These are phyloP conservation scores for Ophiocordyceps camponoti-leonardi DNA, from an alignment of 2,329 filamentous ascomycete genomes.

Conservation along the genomic window DNA sequence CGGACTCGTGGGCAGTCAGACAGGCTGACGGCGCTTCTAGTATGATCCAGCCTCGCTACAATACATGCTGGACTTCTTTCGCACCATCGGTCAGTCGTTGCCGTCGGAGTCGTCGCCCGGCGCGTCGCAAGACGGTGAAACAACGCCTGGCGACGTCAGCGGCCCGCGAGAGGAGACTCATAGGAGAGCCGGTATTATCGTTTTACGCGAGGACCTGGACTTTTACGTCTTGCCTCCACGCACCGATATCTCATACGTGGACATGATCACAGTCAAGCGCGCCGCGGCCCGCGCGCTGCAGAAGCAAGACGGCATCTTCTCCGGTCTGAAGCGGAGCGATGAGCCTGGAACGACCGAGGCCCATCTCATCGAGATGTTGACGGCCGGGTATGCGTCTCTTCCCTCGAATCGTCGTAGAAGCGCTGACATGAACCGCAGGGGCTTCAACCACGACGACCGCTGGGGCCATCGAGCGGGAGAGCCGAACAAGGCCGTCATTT, in stretches of 20 bases:
- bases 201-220: slow-evolving; percentile 86
- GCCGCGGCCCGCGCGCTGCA: slow-evolving; percentile 77
- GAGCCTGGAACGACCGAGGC: slow-evolving; percentile 94
- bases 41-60: slow-evolving; percentile 93
- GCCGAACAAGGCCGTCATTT: slow-evolving; percentile 96
- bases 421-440: slow-evolving; percentile 33
- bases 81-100: slow-evolving; percentile 90
- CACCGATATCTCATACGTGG: slow-evolving; percentile 63
- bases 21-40: slow-evolving; percentile 26
- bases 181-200: slow-evolving; percentile 93
- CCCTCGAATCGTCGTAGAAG: not conserved
- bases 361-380: slow-evolving; percentile 97
- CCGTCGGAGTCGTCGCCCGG: slow-evolving; percentile 55
- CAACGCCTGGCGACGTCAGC: slow-evolving; percentile 54
- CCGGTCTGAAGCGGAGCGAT: slow-evolving; percentile 83
- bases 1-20: not conserved
- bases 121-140: slow-evolving; percentile 43
- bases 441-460: slow-evolving; percentile 85
- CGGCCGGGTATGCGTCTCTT: slow-evolving; percentile 62
- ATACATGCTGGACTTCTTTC: slow-evolving; percentile 99
- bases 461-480: slow-evolving; percentile 98
- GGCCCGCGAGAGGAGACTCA: slow-evolving; percentile 54
- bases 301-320: slow-evolving; percentile 88
- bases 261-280: slow-evolving; percentile 94
- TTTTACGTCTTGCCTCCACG: slow-evolving; percentile 91